These are phyloP conservation scores for Fragaria ananassa DNA, from an alignment of 306 rosid species.

Conservation along the genomic window DNA sequence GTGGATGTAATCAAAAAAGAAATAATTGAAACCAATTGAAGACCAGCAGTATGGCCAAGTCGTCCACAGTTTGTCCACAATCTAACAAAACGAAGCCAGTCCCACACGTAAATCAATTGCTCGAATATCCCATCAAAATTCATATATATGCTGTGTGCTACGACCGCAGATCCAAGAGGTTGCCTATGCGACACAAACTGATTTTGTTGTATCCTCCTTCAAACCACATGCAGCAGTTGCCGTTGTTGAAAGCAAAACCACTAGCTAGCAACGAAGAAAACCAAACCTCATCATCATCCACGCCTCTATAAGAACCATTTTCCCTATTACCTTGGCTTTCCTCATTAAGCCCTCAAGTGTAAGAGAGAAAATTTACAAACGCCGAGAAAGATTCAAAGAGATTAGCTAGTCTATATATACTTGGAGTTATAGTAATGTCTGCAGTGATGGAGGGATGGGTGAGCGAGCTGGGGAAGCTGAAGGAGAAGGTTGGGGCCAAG, in stretches of 20 bases:
- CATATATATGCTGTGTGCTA: slow-evolving; percentile 37
- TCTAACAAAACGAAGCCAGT: not conserved
- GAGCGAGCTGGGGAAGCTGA: slow-evolving; percentile 59
- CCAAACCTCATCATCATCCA: not conserved
- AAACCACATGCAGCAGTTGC: slow-evolving; percentile 6
- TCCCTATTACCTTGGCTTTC: no score
- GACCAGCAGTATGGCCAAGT: not conserved
- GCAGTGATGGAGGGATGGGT: slow-evolving; percentile 62
- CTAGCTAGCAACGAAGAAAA: not conserved
- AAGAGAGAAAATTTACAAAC: not conserved
- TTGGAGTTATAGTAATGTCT: slow-evolving; percentile 51
- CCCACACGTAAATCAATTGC: not conserved
- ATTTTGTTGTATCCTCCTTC: not conserved
- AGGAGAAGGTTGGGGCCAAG: slow-evolving; percentile 41
- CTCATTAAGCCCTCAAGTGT: no score
- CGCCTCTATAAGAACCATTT: not conserved
- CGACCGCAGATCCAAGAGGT: slow-evolving; percentile 24
- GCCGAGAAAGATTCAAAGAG: not conserved
- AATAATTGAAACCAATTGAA: not conserved
- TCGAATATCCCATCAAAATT: not conserved
- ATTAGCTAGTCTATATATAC: not conserved
- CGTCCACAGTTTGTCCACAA: slow-evolving; percentile 7
- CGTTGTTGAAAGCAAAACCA: not conserved
- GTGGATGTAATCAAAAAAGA: no score
- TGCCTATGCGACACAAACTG: not conserved